Conservation (phyloP, 2,329 filamentous ascomycete species). For the Alternaria angustiovoidea region DNA sequence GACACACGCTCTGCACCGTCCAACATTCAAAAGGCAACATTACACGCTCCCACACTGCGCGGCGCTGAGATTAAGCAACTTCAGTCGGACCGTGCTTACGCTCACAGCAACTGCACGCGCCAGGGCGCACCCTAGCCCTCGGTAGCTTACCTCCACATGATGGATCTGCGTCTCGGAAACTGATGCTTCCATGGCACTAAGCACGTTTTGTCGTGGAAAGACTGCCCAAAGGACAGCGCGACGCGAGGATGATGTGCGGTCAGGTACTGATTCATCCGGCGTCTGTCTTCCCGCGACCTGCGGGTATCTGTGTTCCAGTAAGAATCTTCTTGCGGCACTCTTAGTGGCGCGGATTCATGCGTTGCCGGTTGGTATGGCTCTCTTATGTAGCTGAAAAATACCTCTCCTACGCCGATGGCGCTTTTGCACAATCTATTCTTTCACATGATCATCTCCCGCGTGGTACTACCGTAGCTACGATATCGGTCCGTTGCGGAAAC, state of each 20-base stretch:
- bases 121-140: constrained; percentile 2
- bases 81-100: constrained; percentile 2
- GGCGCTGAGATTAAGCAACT: constrained; percentile 11
- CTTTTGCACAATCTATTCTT: constrained; percentile 6
- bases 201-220: constrained; percentile 12
- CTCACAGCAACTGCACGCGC: constrained; percentile 31
- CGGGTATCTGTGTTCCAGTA: constrained; percentile 25
- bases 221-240: constrained; percentile 12
- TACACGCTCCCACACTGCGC: constrained; percentile 27
- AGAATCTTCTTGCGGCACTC: constrained; percentile 15
- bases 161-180: constrained; percentile 26
- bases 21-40: constrained; percentile 33
- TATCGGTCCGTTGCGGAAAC: constrained; percentile 6
- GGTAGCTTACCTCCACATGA: constrained; percentile 7
- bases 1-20: constrained; percentile 36
- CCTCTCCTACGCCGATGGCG: constrained; percentile 2
- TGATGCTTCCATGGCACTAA: constrained; percentile 29
- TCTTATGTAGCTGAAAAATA: constrained; percentile 19
- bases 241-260: constrained; percentile 11
- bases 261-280: constrained; percentile 21
- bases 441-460: constrained; percentile 9
- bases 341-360: constrained; percentile 37
- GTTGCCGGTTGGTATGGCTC: constrained; percentile 22
- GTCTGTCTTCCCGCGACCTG: constrained; percentile 10
- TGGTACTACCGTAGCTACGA: not conserved